Evolutionary conservation across 2,329 filamentous ascomycete species (phyloP).

Genomic region (Rasamsonia emersonii): DNA sequence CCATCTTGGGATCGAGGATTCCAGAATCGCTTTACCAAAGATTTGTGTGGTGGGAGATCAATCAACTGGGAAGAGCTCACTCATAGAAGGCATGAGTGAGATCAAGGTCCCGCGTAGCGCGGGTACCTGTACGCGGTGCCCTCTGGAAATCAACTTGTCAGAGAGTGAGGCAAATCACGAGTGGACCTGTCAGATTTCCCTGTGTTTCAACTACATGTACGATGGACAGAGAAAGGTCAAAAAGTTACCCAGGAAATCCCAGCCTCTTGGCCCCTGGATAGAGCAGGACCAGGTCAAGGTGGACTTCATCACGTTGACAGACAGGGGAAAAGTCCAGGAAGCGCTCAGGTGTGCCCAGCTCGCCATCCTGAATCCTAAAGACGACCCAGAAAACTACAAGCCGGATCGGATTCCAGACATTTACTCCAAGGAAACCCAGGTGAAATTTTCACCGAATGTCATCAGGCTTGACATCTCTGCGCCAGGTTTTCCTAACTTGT

Average conservation of each 20-base stretch:
- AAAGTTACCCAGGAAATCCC: constrained; percentile 40
- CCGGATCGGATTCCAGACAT: constrained; percentile 39
- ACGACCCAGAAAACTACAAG: constrained; percentile 45
- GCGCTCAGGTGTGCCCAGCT: constrained; percentile 67
- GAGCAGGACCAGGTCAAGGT: constrained; percentile 38
- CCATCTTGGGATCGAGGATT: constrained; percentile 62
- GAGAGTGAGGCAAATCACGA: constrained; percentile 33
- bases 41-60: constrained; percentile 81
- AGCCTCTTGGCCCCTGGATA: constrained; percentile 60
- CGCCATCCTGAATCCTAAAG: constrained; percentile 62
- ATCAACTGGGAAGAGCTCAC: constrained; percentile 69
- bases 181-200: constrained; percentile 61
- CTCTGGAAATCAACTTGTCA: constrained; percentile 67
- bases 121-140: constrained; percentile 71
- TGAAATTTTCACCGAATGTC: constrained; percentile 74
- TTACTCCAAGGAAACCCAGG: constrained; percentile 29
- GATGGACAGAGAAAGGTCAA: constrained; percentile 26
- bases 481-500: constrained; percentile 61
- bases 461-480: constrained; percentile 68
- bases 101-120: constrained; percentile 63
- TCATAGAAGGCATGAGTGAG: constrained; percentile 54
- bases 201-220: constrained; percentile 59
- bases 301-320: constrained; percentile 55
- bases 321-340: constrained; percentile 56
- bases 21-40: constrained; percentile 60